Percentiles rank a stretch among this genome's conserved stretches.
Evolutionary conservation across 1,284 basidiomycete species (phyloP).

Genomic region (Vanrija sp.): DNA sequence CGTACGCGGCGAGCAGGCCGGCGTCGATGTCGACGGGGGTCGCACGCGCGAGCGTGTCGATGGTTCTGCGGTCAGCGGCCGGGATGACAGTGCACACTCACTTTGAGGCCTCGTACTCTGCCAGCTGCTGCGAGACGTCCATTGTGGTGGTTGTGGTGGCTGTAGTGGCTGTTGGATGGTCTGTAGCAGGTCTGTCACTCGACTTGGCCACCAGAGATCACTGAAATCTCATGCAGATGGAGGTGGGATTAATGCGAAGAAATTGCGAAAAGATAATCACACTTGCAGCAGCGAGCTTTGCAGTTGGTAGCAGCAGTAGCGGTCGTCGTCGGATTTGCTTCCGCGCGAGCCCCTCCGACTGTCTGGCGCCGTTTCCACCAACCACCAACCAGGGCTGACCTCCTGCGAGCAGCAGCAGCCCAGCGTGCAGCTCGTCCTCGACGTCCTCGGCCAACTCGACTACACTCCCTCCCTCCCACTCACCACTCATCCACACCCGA

Average conservation of each 20-base stretch:
- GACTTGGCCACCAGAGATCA: neutral
- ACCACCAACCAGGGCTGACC: neutral
- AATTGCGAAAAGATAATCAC: neutral
- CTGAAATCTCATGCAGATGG: neutral
- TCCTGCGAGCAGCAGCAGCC: too few species aligned
- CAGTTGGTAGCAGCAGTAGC: too few species aligned
- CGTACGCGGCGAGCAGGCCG: conserved; percentile 79
- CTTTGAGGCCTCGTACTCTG: conserved; percentile 39
- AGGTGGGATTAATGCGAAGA: conserved; percentile 10
- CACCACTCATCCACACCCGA: conserved; percentile 17
- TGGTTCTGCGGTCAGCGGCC: conserved; percentile 1
- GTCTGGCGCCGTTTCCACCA: neutral
- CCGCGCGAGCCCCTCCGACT: neutral
- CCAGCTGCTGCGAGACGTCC: conserved; percentile 44
- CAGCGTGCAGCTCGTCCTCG: neutral
- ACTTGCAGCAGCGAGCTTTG: too few species aligned
- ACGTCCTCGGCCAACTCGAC: neutral
- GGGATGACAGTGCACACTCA: conserved; percentile 9
- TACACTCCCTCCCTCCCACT: conserved; percentile 1
- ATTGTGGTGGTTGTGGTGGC: conserved; percentile 18
- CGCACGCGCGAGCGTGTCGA: conserved; percentile 64
- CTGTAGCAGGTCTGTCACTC: neutral
- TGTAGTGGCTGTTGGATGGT: neutral
- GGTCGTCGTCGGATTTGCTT: too few species aligned
- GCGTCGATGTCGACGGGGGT: conserved; percentile 76